A percentile compares a stretch with the other conserved stretches of the same genome.
These are phyloP conservation scores for Ceriops tagal DNA, from an alignment of 345 rosid genomes.

Conservation along the genomic window DNA sequence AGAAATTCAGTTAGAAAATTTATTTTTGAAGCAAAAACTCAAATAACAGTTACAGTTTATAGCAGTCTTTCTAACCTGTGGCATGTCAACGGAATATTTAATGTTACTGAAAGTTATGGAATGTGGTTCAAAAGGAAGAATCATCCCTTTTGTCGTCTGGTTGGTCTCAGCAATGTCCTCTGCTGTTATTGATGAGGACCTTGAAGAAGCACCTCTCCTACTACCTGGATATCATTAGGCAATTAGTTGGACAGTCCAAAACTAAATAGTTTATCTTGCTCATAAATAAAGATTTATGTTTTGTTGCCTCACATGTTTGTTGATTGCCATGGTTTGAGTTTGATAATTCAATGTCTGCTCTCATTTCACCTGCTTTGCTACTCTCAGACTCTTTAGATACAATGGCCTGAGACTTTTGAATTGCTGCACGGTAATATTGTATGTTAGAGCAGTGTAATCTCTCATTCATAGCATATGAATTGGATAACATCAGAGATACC, in stretches of 20 bases:
- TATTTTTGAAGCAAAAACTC: not conserved
- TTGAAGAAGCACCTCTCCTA: not conserved
- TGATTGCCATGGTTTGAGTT: not conserved
- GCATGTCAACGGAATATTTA: constrained; percentile 71
- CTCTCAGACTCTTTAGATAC: constrained; percentile 23
- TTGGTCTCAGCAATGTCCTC: not conserved
- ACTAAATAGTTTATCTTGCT: not conserved
- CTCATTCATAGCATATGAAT: not conserved
- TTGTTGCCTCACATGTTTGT: not conserved
- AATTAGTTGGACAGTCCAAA: not conserved
- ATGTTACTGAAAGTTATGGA: constrained; percentile 54
- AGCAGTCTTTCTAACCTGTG: constrained; percentile 39
- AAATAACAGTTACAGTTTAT: not conserved
- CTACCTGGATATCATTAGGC: not conserved
- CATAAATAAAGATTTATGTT: not conserved
- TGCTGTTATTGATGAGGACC: not conserved
- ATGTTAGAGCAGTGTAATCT: not conserved
- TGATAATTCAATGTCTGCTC: not conserved
- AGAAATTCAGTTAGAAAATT: constrained; percentile 1
- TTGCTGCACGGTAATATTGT: constrained; percentile 35
- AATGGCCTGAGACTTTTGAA: constrained; percentile 45
- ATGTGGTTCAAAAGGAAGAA: constrained; percentile 71
- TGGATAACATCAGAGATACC: constrained; percentile 15
- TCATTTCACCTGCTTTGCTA: not conserved
- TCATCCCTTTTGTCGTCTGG: constrained; percentile 49